Evolutionary conservation across 129 eudicot species (phyloP).

Genomic region (Chrysanthemum seticuspe): DNA sequence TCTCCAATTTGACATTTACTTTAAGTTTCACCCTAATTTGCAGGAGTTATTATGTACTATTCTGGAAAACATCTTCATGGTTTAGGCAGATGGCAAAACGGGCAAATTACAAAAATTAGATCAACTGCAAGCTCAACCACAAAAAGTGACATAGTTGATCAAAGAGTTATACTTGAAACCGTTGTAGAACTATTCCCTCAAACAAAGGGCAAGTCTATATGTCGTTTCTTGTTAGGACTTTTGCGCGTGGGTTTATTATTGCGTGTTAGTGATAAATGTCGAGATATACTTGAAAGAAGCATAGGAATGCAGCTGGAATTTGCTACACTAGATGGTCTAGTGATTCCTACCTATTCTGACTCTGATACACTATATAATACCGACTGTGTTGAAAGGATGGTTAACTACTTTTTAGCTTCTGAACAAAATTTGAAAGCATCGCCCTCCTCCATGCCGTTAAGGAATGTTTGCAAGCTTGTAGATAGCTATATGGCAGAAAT

Average conservation of each 20-base stretch:
- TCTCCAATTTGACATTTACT: not conserved
- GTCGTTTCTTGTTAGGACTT: conserved; percentile 77
- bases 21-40: not conserved
- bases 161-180: conserved; percentile 53
- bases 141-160: conserved; percentile 50
- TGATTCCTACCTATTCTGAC: conserved; percentile 76
- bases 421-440: conserved; percentile 38
- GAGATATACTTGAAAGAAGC: conserved; percentile 61
- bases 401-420: conserved; percentile 51
- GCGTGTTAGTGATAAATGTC: conserved; percentile 52
- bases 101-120: conserved; percentile 45
- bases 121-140: conserved; percentile 54
- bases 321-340: conserved; percentile 66
- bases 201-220: conserved; percentile 61
- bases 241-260: conserved; percentile 70
- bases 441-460: conserved; percentile 48
- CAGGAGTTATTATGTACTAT: conserved; percentile 65
- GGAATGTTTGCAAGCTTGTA: conserved; percentile 67
- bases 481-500: conserved; percentile 78
- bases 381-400: conserved; percentile 64
- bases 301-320: conserved; percentile 79
- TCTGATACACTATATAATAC: conserved; percentile 70
- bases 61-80: conserved; percentile 66
- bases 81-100: conserved; percentile 73
- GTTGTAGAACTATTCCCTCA: conserved; percentile 63